A percentile compares a stretch with the other conserved stretches of the same genome.
These are phyloP conservation scores for Blattamonas nauphoetae DNA, from an alignment of 78 protist genomes.

Conservation along the genomic window DNA sequence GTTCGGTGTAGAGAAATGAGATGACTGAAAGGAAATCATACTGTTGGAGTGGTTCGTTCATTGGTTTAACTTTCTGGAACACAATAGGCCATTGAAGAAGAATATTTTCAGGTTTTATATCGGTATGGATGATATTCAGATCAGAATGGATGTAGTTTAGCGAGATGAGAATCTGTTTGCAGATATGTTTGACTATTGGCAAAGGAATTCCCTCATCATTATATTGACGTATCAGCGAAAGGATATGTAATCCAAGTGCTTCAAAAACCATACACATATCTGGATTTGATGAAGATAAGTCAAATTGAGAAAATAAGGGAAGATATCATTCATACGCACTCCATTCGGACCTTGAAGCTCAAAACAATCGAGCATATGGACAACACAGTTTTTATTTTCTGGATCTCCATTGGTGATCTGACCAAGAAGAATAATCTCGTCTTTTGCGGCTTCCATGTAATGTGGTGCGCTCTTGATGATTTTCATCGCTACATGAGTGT, in stretches of 20 bases:
- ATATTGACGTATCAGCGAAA: neutral
- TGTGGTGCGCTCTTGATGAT: slow-evolving; percentile 63
- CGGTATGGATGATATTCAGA: slow-evolving; percentile 7
- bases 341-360: slow-evolving; percentile 15
- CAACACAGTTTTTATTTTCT: neutral
- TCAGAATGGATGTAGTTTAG: neutral
- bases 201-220: neutral
- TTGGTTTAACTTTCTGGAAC: too few relatives aligned
- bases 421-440: slow-evolving; percentile 57
- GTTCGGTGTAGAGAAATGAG: too few relatives aligned
- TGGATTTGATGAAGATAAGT: neutral
- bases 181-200: slow-evolving; percentile 8
- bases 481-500: slow-evolving; percentile 58
- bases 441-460: slow-evolving; percentile 77
- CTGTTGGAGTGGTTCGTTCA: too few relatives aligned
- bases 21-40: too few relatives aligned
- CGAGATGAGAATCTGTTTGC: neutral
- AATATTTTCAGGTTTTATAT: slow-evolving; percentile 7
- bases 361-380: slow-evolving; percentile 10
- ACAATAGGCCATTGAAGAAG: slow-evolving; percentile 9
- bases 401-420: slow-evolving; percentile 15
- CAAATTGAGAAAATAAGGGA: neutral
- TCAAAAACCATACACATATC: slow-evolving; percentile 23
- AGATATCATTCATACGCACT: slow-evolving; percentile 1
- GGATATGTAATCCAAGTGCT: neutral